Evolutionary conservation across 257 asterid genomes (phyloP).

Genomic region (Ehretia macrophylla): DNA sequence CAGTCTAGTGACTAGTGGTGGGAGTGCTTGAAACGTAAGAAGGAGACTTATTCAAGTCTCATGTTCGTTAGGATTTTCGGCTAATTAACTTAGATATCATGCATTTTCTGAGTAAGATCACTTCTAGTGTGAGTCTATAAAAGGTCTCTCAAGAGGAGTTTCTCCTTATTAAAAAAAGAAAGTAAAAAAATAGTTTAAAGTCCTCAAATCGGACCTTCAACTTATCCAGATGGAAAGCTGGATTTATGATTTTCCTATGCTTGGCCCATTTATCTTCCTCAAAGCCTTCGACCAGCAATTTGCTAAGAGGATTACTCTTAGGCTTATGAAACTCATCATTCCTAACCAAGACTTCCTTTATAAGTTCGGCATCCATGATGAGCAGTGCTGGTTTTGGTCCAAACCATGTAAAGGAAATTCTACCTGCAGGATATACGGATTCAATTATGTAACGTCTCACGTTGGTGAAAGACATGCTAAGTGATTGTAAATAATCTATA

Average conservation of each 20-base stretch:
- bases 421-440: slow-evolving; percentile 12
- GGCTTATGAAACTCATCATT: slow-evolving; percentile 12
- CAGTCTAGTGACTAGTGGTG: too few relatives aligned
- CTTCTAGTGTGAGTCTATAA: too few relatives aligned
- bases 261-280: slow-evolving; percentile 25
- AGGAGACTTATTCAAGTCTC: too few relatives aligned
- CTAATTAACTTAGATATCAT: too few relatives aligned
- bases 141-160: too few relatives aligned
- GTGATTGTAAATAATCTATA: not conserved
- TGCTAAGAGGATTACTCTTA: slow-evolving; percentile 8
- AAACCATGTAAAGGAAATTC: slow-evolving; percentile 15
- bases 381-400: slow-evolving; percentile 17
- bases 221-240: slow-evolving; percentile 28
- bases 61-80: too few relatives aligned
- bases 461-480: not conserved
- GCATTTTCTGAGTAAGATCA: too few relatives aligned
- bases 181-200: too few relatives aligned
- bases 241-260: slow-evolving; percentile 19
- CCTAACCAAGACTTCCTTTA: slow-evolving; percentile 20
- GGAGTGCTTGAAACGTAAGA: too few relatives aligned
- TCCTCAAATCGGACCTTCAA: slow-evolving; percentile 18
- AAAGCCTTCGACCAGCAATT: not conserved
- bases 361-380: slow-evolving; percentile 17
- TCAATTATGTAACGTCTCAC: not conserved
- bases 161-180: too few relatives aligned